Conservation (phyloP, 2,329 filamentous ascomycete genomes). For the Aspergillus sp. region DNA sequence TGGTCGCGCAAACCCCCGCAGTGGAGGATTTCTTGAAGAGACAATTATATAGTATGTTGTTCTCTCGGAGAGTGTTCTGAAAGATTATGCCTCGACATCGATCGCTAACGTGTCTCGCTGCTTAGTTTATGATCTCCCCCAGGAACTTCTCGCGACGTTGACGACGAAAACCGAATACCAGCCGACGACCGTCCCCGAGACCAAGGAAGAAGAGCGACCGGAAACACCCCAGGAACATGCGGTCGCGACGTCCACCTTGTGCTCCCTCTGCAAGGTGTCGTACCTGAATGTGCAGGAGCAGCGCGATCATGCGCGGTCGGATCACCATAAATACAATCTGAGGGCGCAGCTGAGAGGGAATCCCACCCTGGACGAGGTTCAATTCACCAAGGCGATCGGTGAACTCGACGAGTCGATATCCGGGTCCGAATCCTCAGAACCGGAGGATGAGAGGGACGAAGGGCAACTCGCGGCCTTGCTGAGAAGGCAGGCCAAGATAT, state of each 20-base stretch:
- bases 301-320: conserved; percentile 80
- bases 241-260: conserved; percentile 65
- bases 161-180: conserved; percentile 54
- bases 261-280: conserved; percentile 72
- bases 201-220: conserved; percentile 24
- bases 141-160: conserved; percentile 69
- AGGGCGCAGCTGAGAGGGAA: conserved; percentile 82
- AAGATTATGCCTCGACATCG: background rate
- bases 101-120: conserved; percentile 18
- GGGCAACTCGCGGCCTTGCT: conserved; percentile 69
- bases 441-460: conserved; percentile 62
- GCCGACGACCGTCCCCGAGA: conserved; percentile 23
- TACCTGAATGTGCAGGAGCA: conserved; percentile 78
- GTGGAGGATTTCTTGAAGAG: conserved; percentile 45
- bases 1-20: conserved; percentile 22
- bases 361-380: conserved; percentile 69
- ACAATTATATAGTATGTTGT: conserved; percentile 49
- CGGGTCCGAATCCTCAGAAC: conserved; percentile 66
- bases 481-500: conserved; percentile 77
- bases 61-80: background rate
- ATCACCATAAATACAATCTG: conserved; percentile 90
- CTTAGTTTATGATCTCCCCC: conserved; percentile 78
- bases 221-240: conserved; percentile 39
- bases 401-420: conserved; percentile 93
- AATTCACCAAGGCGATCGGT: conserved; percentile 83